Evolutionary conservation across 768 basidiomycete species (phyloP).

Genomic region (Lactarius hatsudake): DNA sequence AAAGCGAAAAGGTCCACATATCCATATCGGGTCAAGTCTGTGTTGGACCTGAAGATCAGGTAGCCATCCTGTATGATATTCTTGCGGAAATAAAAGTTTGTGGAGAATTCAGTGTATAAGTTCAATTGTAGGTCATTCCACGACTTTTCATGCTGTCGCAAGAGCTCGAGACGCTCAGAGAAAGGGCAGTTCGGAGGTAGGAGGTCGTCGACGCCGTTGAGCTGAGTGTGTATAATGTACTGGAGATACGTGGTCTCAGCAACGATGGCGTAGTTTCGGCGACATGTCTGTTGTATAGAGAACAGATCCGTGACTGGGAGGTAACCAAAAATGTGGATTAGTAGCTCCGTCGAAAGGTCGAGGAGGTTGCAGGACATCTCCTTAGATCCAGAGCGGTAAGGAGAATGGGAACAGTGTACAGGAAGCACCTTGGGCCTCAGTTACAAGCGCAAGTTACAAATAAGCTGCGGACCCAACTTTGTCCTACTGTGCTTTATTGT

Average conservation of each 20-base stretch:
- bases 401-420: not conserved
- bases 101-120: not conserved
- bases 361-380: conserved; percentile 1
- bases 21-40: not conserved
- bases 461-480: not conserved
- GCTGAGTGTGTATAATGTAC: conserved; percentile 7
- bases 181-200: conserved; percentile 3
- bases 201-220: conserved; percentile 17
- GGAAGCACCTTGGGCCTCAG: not conserved
- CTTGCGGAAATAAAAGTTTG: not conserved
- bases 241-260: conserved; percentile 11
- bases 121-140: conserved; percentile 15
- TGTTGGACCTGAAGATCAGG: not conserved
- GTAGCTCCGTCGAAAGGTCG: conserved; percentile 15
- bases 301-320: conserved; percentile 10
- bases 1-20: conserved; percentile 6
- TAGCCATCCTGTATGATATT: conserved; percentile 14
- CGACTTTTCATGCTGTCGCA: conserved; percentile 14
- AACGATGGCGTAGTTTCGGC: conserved; percentile 4
- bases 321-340: conserved; percentile 15
- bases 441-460: not conserved
- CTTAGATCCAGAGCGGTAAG: not conserved
- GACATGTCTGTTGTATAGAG: conserved; percentile 12
- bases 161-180: conserved; percentile 16
- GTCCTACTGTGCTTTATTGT: not conserved